A percentile compares a stretch with the other conserved stretches of the same genome.
Evolutionary conservation across 2,329 filamentous ascomycete species (phyloP).

Genomic region (Aspergillus fijiensis): DNA sequence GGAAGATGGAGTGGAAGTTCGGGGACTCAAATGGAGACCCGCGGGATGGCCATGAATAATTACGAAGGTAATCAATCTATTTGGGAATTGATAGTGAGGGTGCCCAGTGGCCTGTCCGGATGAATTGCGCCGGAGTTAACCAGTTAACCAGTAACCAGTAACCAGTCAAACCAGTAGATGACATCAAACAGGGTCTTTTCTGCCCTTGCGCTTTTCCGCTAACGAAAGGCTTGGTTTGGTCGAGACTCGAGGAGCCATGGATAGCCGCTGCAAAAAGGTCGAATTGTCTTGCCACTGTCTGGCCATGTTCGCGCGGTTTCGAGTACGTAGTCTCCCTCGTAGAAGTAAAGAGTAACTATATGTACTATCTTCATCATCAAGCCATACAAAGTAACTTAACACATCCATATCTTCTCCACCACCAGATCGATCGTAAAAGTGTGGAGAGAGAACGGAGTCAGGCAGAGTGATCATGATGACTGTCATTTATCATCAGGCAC

Average conservation of each 20-base stretch:
- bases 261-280: background rate
- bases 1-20: background rate
- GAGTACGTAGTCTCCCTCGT: background rate
- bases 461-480: background rate
- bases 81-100: background rate
- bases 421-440: background rate
- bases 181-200: constrained; percentile 6
- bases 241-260: background rate
- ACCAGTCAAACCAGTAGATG: background rate
- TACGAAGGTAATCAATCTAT: background rate
- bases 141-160: background rate
- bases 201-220: background rate
- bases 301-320: background rate
- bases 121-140: background rate
- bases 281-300: background rate
- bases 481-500: background rate
- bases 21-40: background rate
- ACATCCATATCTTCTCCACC: background rate
- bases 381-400: background rate
- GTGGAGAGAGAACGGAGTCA: background rate
- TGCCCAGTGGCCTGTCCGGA: background rate
- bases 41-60: background rate
- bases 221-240: background rate
- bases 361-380: background rate
- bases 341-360: background rate